Conservation (phyloP, 2,329 filamentous ascomycete genomes). For the Apiospora arundinis region DNA sequence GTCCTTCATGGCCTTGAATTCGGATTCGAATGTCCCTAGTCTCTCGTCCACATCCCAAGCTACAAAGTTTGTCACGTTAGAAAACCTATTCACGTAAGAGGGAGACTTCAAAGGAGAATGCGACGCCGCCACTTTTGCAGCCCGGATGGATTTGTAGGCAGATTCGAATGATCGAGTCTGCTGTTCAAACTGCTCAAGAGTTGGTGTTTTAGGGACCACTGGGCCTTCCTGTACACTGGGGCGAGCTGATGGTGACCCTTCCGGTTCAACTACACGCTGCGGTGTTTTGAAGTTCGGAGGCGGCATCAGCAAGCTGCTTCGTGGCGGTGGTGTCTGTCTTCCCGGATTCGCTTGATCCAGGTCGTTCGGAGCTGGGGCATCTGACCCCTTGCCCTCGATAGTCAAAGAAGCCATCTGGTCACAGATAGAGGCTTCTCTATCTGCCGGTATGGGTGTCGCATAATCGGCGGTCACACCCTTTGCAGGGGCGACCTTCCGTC, state of each 20-base stretch:
- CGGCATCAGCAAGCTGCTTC: slow-evolving; percentile 26
- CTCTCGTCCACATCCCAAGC: slow-evolving; percentile 82
- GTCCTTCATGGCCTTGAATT: slow-evolving; percentile 74
- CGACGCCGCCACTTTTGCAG: slow-evolving; percentile 38
- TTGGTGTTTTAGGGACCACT: slow-evolving; percentile 44
- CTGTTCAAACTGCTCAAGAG: slow-evolving; percentile 36
- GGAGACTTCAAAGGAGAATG: slow-evolving; percentile 51
- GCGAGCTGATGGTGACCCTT: background rate
- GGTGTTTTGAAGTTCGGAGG: slow-evolving; percentile 37
- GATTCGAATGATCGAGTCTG: slow-evolving; percentile 33
- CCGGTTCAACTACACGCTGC: slow-evolving; percentile 26
- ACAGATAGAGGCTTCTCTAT: slow-evolving; percentile 17
- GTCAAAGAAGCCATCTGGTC: slow-evolving; percentile 11
- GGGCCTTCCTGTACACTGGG: slow-evolving; percentile 20
- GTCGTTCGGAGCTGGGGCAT: slow-evolving; percentile 35
- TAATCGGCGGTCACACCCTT: background rate
- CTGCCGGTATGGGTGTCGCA: slow-evolving; percentile 1
- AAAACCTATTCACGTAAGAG: slow-evolving; percentile 72
- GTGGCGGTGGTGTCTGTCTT: slow-evolving; percentile 33
- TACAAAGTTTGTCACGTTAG: slow-evolving; percentile 70
- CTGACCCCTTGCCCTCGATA: slow-evolving; percentile 27
- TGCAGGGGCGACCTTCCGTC: slow-evolving; percentile 20
- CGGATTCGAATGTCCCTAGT: slow-evolving; percentile 76
- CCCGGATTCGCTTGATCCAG: slow-evolving; percentile 55
- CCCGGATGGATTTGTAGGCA: background rate